phyloP scores from a whole-genome alignment of 768 basidiomycete species.

The Amyloporia xantha region DNA sequence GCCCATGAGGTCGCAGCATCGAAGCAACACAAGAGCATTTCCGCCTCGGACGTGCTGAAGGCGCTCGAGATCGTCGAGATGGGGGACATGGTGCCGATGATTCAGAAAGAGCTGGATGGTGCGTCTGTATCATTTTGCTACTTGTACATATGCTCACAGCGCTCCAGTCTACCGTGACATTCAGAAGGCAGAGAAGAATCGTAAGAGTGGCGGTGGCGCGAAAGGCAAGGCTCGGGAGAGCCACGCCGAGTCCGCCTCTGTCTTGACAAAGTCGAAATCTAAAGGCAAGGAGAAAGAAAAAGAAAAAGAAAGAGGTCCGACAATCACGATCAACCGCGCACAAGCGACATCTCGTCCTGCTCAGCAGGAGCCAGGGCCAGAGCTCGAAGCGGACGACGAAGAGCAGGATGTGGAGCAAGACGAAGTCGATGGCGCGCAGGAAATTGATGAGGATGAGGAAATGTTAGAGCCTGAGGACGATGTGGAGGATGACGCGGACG shows the following conservation, averaged over 20 bases:
- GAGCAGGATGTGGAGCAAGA: slow-evolving; percentile 23
- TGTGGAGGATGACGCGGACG: slow-evolving; percentile 29
- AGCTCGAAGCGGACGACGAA: slow-evolving; percentile 19
- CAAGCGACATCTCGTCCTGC: slow-evolving; percentile 22
- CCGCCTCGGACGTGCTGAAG: slow-evolving; percentile 84
- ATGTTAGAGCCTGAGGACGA: slow-evolving; percentile 27
- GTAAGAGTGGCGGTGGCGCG: slow-evolving; percentile 17
- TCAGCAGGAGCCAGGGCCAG: slow-evolving; percentile 12
- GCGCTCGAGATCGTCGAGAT: slow-evolving; percentile 78
- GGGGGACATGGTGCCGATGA: slow-evolving; percentile 55
- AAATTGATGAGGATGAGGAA: slow-evolving; percentile 29
- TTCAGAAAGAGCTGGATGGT: slow-evolving; percentile 64
- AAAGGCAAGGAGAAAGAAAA: slow-evolving; percentile 31
- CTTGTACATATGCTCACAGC: not conserved
- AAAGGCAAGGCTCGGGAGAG: slow-evolving; percentile 22
- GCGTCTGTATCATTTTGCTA: slow-evolving; percentile 15
- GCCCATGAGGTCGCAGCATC: slow-evolving; percentile 85
- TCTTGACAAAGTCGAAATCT: slow-evolving; percentile 15
- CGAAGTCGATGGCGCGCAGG: no score
- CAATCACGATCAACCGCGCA: slow-evolving; percentile 16
- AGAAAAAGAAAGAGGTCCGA: slow-evolving; percentile 5
- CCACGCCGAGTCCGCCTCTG: slow-evolving; percentile 19
- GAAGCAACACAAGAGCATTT: slow-evolving; percentile 82
- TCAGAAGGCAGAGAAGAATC: slow-evolving; percentile 53
- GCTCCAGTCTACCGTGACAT: slow-evolving; percentile 59